These are phyloP conservation scores for Basidioascus undulatus DNA, from an alignment of 768 basidiomycete species.

Conservation along the genomic window DNA sequence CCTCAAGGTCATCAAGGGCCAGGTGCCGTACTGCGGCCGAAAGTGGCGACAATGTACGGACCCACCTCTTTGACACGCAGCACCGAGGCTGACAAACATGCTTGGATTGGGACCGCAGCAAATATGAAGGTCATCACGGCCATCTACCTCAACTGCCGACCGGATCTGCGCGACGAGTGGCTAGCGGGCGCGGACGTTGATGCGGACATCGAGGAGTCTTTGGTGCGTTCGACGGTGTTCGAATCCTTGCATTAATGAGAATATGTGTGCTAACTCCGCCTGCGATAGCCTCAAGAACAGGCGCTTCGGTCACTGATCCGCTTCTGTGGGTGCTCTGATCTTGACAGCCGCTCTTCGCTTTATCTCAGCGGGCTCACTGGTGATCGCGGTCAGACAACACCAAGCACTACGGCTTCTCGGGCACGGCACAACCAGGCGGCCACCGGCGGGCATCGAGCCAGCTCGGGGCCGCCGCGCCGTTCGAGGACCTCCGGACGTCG, in stretches of 20 bases:
- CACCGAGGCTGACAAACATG: not conserved
- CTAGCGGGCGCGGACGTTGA: constrained; percentile 79
- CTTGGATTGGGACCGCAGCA: constrained; percentile 25
- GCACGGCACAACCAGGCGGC: constrained; percentile 27
- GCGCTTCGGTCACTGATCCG: constrained; percentile 79
- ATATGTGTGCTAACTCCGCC: not conserved
- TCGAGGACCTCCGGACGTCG: constrained; percentile 5
- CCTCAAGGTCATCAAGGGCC: constrained; percentile 91
- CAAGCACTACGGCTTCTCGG: constrained; percentile 47
- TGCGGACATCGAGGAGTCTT: constrained; percentile 59
- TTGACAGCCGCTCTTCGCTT: too few species aligned
- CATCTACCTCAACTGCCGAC: constrained; percentile 90
- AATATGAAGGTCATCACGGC: constrained; percentile 99
- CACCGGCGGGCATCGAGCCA: constrained; percentile 51
- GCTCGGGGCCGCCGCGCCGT: constrained; percentile 9
- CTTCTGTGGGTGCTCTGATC: constrained; percentile 59
- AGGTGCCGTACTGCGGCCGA: constrained; percentile 90
- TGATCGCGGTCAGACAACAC: constrained; percentile 41
- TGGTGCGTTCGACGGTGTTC: constrained; percentile 25
- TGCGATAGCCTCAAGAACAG: constrained; percentile 63
- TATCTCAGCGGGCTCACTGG: not conserved
- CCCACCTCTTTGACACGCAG: not conserved
- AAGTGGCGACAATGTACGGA: constrained; percentile 81
- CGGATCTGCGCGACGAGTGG: constrained; percentile 95
- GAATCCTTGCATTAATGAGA: not conserved